Evolutionary conservation across 1,284 basidiomycete genomes (phyloP).

Genomic region (Wolfiporia cocos): DNA sequence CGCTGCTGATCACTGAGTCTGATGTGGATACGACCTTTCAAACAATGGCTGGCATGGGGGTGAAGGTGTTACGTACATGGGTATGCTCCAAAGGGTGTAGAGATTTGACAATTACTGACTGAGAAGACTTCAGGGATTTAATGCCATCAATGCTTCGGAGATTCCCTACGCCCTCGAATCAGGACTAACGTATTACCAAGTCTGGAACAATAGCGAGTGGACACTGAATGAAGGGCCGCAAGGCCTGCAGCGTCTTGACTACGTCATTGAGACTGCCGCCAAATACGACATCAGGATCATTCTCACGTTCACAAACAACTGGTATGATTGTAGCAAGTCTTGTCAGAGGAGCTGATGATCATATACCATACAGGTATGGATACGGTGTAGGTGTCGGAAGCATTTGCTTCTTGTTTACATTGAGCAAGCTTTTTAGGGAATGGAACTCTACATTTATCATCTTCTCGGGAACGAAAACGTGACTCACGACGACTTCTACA

Average conservation of each 20-base stretch:
- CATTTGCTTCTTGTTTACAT: neutral
- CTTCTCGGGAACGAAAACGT: constrained; percentile 34
- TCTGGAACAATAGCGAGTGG: constrained; percentile 47
- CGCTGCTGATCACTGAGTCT: constrained; percentile 44
- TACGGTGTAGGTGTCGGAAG: constrained; percentile 32
- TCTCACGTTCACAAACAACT: constrained; percentile 67
- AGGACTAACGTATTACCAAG: constrained; percentile 43
- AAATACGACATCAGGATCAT: constrained; percentile 55
- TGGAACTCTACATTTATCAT: constrained; percentile 48
- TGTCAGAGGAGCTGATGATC: too few species aligned
- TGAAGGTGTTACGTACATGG: constrained; percentile 64
- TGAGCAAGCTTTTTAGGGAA: constrained; percentile 19
- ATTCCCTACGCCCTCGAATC: constrained; percentile 47
- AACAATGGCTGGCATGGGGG: constrained; percentile 48
- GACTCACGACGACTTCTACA: constrained; percentile 51
- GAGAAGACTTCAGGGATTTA: constrained; percentile 39
- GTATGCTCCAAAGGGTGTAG: too few species aligned
- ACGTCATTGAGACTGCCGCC: constrained; percentile 51
- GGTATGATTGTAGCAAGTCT: too few species aligned
- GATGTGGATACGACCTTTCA: constrained; percentile 55
- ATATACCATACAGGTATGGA: constrained; percentile 26
- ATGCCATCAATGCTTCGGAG: constrained; percentile 50
- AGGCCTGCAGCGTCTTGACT: constrained; percentile 64
- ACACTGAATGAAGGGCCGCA: constrained; percentile 53
- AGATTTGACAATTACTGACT: too few species aligned